Base-by-base conservation (phyloP, 2,329 filamentous ascomycete genomes). In the Pyrenophora graminea region DNA sequence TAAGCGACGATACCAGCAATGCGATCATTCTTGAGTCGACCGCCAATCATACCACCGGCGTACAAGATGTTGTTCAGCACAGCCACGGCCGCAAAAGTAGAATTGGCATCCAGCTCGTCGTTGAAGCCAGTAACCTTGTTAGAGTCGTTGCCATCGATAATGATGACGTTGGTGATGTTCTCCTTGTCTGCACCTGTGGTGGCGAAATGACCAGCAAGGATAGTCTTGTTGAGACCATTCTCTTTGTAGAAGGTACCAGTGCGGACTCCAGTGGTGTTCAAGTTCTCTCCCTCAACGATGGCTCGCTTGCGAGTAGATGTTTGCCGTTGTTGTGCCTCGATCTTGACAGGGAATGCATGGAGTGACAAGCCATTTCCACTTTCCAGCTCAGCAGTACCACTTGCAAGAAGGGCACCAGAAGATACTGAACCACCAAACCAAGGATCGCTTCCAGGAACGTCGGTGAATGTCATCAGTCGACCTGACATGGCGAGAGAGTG, bases 181-280 rank as follows among this genome's bases (percentile, higher is more conserved):
- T 87, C 85, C 18, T 86, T 89, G 60, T 92, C 83, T 6, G 81
- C 82, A 12, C 83, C 83, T 25, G 79, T 84, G 1, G 90, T 86
- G 6, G 83, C 83, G 70, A 99, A 99, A 64, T 91, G 90, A 1
- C 94, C 94, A 41, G 87, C 94, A 23, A 97, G 80, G 33, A 97
- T 83, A 0, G 94, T 97, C 49, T 95, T 80, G 72, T 97, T 97
- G 57, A 84, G 82, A 51, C 78, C 79, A 56, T 85, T 83, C 13
- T 81, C 79, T 33, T 82, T 83, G 71, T 96, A 91, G 68, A 95
- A 96, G 2, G 86, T 76, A 25, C 91, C 94, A 6, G 89, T 85
- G 18, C 87, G 80, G n/a, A 96, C 86, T 25, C 90, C 91, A 2
- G 81, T 81, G 7, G 82, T 74, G 53, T 77, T 80, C 39, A 77